These are phyloP conservation scores for Detonula confervacea DNA, from an alignment of 352 stramenopile genomes.

Conservation along the genomic window DNA sequence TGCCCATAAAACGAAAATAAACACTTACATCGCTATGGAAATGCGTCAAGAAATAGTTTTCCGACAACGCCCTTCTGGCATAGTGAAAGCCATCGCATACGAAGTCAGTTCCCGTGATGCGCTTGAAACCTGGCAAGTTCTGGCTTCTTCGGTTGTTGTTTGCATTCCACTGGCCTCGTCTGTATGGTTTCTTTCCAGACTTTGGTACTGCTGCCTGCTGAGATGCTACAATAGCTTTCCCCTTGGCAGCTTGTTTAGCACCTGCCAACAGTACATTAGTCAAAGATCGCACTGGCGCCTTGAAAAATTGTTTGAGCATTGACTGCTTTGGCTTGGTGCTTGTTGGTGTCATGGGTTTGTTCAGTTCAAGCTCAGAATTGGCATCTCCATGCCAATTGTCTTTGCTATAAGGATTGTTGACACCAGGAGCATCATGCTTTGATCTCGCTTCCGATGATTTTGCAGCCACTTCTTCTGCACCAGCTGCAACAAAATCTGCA, in stretches of 20 bases:
- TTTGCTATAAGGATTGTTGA: constrained; percentile 54
- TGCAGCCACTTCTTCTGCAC: background rate
- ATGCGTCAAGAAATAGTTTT: constrained; percentile 95
- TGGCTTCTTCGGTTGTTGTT: constrained; percentile 35
- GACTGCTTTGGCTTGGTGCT: constrained; percentile 40
- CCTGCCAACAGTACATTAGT: constrained; percentile 74
- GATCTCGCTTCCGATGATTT: background rate
- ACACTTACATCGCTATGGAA: constrained; percentile 88
- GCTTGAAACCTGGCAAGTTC: constrained; percentile 77
- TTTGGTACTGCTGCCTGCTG: constrained; percentile 13
- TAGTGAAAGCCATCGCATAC: constrained; percentile 84
- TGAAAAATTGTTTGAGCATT: constrained; percentile 53
- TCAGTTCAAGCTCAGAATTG: constrained; percentile 25
- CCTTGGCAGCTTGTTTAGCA: constrained; percentile 57
- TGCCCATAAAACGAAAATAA: background rate
- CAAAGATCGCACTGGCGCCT: constrained; percentile 54
- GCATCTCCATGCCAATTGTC: constrained; percentile 63
- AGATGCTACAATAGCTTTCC: constrained; percentile 38
- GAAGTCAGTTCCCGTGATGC: constrained; percentile 82
- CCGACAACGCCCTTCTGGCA: constrained; percentile 62
- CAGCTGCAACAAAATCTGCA: constrained; percentile 31
- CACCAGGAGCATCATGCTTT: background rate
- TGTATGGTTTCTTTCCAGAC: constrained; percentile 20
- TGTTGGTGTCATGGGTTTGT: background rate
- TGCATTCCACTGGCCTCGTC: constrained; percentile 3